phyloP scores from a whole-genome alignment of 495 filamentous ascomycete genomes.

The Articulospora tetracladia region DNA sequence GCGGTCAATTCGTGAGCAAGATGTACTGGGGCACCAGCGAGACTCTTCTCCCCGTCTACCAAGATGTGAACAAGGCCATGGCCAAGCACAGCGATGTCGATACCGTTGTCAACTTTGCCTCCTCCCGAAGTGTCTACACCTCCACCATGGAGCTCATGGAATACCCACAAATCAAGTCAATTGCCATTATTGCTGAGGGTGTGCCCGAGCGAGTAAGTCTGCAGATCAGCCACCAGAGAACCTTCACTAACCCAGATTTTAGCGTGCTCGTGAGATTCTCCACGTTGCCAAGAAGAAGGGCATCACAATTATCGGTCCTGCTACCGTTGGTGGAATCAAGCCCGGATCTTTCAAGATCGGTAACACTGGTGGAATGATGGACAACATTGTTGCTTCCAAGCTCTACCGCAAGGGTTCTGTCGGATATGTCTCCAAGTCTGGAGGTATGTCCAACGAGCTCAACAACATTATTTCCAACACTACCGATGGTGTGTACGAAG shows the following conservation, averaged over 20 bases:
- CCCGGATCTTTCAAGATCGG: slow-evolving; percentile 99
- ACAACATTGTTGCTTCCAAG: slow-evolving; percentile 99
- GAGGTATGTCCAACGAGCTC: slow-evolving; percentile 99
- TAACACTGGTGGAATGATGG: slow-evolving; percentile 99
- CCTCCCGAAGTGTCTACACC: slow-evolving; percentile 94
- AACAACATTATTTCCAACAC: slow-evolving; percentile 98
- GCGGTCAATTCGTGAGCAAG: slow-evolving; percentile 99
- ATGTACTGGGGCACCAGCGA: slow-evolving; percentile 99
- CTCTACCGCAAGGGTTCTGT: slow-evolving; percentile 98
- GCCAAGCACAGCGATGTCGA: slow-evolving; percentile 97
- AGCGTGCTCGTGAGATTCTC: slow-evolving; percentile 96
- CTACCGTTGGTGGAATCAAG: slow-evolving; percentile 99
- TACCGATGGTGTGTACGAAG: slow-evolving; percentile 97
- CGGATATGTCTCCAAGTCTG: slow-evolving; percentile 98
- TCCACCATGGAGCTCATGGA: slow-evolving; percentile 99
- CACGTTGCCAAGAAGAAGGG: slow-evolving; percentile 96
- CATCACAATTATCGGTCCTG: slow-evolving; percentile 97
- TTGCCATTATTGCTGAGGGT: slow-evolving; percentile 99
- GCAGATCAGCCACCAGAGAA: background rate
- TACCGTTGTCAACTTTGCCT: slow-evolving; percentile 98
- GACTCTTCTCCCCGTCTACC: slow-evolving; percentile 97
- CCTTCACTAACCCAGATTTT: background rate
- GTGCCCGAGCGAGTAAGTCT: slow-evolving; percentile 88
- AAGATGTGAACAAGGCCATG: slow-evolving; percentile 88
- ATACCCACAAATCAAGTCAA: slow-evolving; percentile 92